These are phyloP conservation scores for Colletotrichum higginsianum DNA, from an alignment of 2,329 filamentous ascomycete genomes.

Conservation along the genomic window DNA sequence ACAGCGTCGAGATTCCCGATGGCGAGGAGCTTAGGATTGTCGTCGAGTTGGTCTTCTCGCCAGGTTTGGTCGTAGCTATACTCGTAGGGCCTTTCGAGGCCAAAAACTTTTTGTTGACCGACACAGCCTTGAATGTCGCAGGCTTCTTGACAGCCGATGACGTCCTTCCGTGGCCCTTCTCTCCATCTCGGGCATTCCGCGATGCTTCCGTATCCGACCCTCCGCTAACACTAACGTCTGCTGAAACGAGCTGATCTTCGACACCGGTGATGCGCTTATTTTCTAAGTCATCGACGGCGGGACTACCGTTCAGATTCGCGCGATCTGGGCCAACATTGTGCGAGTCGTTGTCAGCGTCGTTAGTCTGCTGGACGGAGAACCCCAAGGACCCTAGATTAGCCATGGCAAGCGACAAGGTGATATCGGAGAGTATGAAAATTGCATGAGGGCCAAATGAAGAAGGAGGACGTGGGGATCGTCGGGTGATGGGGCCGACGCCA, in stretches of 20 bases:
- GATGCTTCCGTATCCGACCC: slow-evolving; percentile 84
- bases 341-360: slow-evolving; percentile 56
- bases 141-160: slow-evolving; percentile 79
- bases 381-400: slow-evolving; percentile 47
- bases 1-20: slow-evolving; percentile 61
- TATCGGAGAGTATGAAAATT: background rate
- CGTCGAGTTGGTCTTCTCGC: slow-evolving; percentile 64
- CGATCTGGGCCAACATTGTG: slow-evolving; percentile 64
- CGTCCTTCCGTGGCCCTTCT: slow-evolving; percentile 71
- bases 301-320: slow-evolving; percentile 64
- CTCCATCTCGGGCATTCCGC: slow-evolving; percentile 70
- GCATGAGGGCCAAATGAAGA: slow-evolving; percentile 14
- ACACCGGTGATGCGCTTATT: slow-evolving; percentile 71
- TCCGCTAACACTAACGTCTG: slow-evolving; percentile 79
- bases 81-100: slow-evolving; percentile 74
- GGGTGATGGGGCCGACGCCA: slow-evolving; percentile 30
- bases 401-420: slow-evolving; percentile 23
- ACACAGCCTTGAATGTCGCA: slow-evolving; percentile 86
- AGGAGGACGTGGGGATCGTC: slow-evolving; percentile 15
- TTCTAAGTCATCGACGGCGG: slow-evolving; percentile 66
- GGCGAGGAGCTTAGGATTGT: slow-evolving; percentile 61
- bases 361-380: slow-evolving; percentile 48
- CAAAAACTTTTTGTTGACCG: slow-evolving; percentile 87
- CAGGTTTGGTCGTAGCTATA: slow-evolving; percentile 62
- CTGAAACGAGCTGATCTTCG: slow-evolving; percentile 73